Percentiles rank a stretch among this genome's conserved stretches.
phyloP scores from a whole-genome alignment of 1,139 yeast species.

The Pichia sp. region DNA sequence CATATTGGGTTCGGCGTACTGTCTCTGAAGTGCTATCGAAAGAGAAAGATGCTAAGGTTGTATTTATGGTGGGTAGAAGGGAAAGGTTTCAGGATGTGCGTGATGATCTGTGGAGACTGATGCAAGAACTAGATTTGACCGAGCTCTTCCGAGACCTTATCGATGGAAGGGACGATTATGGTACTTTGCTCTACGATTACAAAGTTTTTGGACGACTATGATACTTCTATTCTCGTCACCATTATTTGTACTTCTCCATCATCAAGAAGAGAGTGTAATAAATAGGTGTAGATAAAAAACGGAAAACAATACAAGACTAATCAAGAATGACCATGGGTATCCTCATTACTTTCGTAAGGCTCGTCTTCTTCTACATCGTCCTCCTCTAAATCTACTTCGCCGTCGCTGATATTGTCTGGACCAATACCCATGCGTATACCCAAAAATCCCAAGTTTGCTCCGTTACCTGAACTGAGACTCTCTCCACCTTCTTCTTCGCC shows the following conservation, averaged over 20 bases:
- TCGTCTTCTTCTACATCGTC: no score
- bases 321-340: background rate
- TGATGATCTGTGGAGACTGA: slow-evolving; percentile 46
- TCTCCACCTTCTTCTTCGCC: slow-evolving; percentile 12
- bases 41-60: slow-evolving; percentile 31
- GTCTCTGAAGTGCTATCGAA: slow-evolving; percentile 38
- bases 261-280: no score
- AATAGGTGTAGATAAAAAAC: no score
- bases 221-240: no score
- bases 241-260: background rate
- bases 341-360: slow-evolving; percentile 5
- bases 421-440: slow-evolving; percentile 14
- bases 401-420: slow-evolving; percentile 4
- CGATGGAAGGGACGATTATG: slow-evolving; percentile 82
- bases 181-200: slow-evolving; percentile 56
- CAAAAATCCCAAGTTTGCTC: slow-evolving; percentile 16
- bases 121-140: slow-evolving; percentile 32
- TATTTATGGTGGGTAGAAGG: slow-evolving; percentile 73
- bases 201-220: slow-evolving; percentile 34
- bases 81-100: slow-evolving; percentile 61
- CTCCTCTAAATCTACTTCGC: no score
- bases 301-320: no score
- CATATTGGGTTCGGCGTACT: slow-evolving; percentile 60
- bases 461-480: slow-evolving; percentile 2
- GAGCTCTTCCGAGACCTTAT: slow-evolving; percentile 34